These are phyloP conservation scores for Conoideocrella luteorostrata DNA, from an alignment of 2,329 filamentous ascomycete genomes.

Conservation along the genomic window DNA sequence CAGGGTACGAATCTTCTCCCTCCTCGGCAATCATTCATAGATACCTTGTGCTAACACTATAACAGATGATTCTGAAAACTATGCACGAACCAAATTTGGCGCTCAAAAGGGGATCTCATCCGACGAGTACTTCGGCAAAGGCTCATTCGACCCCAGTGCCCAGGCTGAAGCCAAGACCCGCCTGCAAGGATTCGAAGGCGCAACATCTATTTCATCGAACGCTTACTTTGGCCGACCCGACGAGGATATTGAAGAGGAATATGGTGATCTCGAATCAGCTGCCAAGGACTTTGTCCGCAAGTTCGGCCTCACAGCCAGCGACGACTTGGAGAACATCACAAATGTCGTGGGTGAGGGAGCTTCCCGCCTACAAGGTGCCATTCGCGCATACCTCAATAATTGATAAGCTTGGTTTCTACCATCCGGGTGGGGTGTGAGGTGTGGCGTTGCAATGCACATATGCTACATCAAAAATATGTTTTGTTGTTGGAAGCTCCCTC, in stretches of 20 bases:
- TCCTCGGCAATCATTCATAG: not conserved
- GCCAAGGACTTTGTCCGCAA: slow-evolving; percentile 94
- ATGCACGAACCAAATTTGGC: slow-evolving; percentile 84
- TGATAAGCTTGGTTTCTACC: slow-evolving; percentile 24
- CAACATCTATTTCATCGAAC: slow-evolving; percentile 87
- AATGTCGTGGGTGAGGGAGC: slow-evolving; percentile 81
- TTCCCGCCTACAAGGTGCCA: slow-evolving; percentile 70
- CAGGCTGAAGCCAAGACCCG: slow-evolving; percentile 82
- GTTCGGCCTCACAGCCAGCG: slow-evolving; percentile 91
- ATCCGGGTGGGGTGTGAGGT: too few relatives aligned
- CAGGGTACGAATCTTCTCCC: slow-evolving; percentile 51
- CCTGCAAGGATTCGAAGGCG: slow-evolving; percentile 88
- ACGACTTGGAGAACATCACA: slow-evolving; percentile 88
- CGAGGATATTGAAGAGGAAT: slow-evolving; percentile 71
- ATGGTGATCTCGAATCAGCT: slow-evolving; percentile 85
- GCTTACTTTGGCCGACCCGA: slow-evolving; percentile 95
- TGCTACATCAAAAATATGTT: too few relatives aligned
- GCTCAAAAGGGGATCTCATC: slow-evolving; percentile 92
- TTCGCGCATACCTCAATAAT: slow-evolving; percentile 57
- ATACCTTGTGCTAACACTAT: not conserved
- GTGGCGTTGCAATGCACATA: too few relatives aligned
- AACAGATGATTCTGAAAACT: slow-evolving; percentile 69
- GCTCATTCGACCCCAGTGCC: slow-evolving; percentile 70
- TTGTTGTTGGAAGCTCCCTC: too few relatives aligned
- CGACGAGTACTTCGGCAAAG: slow-evolving; percentile 96